These are phyloP conservation scores for Gaeumannomyces sp. DNA, from an alignment of 2,329 filamentous ascomycete genomes.

Conservation along the genomic window DNA sequence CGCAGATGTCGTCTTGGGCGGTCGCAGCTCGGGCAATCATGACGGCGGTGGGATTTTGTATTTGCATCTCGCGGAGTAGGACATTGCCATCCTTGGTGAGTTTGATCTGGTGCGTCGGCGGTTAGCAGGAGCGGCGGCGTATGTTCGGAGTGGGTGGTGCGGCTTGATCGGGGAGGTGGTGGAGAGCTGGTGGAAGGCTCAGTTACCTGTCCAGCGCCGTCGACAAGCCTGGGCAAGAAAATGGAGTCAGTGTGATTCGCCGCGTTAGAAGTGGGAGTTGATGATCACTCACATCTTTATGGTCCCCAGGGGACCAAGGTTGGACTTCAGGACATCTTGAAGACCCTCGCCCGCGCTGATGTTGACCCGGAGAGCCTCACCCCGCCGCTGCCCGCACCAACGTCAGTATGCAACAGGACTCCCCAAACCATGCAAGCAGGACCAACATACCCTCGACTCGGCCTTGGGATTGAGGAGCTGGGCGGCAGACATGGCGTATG, in stretches of 20 bases:
- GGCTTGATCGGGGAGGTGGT: conserved; percentile 13
- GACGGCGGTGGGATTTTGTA: conserved; percentile 95
- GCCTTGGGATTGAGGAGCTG: conserved; percentile 98
- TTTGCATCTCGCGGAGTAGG: conserved; percentile 74
- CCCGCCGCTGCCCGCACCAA: conserved; percentile 63
- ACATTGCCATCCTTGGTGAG: conserved; percentile 98
- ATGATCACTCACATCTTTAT: conserved; percentile 72
- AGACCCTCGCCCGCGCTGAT: conserved; percentile 92
- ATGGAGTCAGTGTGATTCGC: conserved; percentile 14
- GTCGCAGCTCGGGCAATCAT: conserved; percentile 80
- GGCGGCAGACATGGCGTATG: conserved; percentile 75
- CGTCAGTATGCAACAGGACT: not conserved
- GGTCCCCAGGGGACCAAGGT: conserved; percentile 86
- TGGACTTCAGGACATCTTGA: conserved; percentile 92
- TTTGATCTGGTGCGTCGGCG: conserved; percentile 65
- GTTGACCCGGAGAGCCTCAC: conserved; percentile 94
- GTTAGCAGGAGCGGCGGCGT: conserved; percentile 15
- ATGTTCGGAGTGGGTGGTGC: conserved; percentile 12
- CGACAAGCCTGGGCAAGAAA: conserved; percentile 50
- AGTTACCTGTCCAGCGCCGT: conserved; percentile 61
- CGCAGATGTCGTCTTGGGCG: conserved; percentile 96
- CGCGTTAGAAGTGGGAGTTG: not conserved
- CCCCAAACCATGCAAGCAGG: not conserved
- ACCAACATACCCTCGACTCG: conserved; percentile 76
- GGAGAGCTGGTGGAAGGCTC: conserved; percentile 16